Evolutionary conservation across 1,284 basidiomycete genomes (phyloP).

Genomic region (Melampsora americana): DNA sequence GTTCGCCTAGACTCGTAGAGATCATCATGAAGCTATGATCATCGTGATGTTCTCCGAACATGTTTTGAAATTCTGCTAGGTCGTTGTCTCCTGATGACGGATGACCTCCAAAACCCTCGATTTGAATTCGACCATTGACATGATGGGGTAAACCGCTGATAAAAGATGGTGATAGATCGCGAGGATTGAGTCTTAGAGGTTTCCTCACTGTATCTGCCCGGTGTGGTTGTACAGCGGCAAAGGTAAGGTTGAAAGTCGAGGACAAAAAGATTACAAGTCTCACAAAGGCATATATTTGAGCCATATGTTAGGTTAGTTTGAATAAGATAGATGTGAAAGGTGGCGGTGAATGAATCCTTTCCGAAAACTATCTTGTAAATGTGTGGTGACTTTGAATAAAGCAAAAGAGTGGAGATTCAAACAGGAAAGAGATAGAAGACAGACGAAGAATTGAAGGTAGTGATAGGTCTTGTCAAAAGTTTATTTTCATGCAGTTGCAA

Average conservation of each 20-base stretch:
- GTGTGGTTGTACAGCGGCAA: background rate
- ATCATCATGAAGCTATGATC: constrained; percentile 10
- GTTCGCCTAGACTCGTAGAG: background rate
- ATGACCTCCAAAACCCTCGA: background rate
- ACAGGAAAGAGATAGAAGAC: too few relatives aligned
- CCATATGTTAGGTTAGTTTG: background rate
- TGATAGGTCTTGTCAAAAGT: too few relatives aligned
- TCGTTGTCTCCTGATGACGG: background rate
- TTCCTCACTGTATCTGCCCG: background rate
- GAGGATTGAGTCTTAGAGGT: background rate
- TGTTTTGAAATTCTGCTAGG: background rate
- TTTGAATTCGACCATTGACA: background rate
- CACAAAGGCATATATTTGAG: background rate
- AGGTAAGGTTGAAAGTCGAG: background rate
- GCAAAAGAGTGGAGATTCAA: too few relatives aligned
- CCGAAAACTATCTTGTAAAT: too few relatives aligned
- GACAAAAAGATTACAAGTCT: background rate
- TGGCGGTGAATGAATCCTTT: too few relatives aligned
- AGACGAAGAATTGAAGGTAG: too few relatives aligned
- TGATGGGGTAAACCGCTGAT: background rate
- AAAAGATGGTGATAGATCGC: background rate
- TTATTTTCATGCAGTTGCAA: too few relatives aligned
- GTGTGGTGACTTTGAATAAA: too few relatives aligned
- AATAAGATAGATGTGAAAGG: too few relatives aligned
- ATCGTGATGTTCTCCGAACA: background rate